Base-by-base conservation (phyloP, 805 yeast genomes). In the Metschnikowia matae region DNA sequence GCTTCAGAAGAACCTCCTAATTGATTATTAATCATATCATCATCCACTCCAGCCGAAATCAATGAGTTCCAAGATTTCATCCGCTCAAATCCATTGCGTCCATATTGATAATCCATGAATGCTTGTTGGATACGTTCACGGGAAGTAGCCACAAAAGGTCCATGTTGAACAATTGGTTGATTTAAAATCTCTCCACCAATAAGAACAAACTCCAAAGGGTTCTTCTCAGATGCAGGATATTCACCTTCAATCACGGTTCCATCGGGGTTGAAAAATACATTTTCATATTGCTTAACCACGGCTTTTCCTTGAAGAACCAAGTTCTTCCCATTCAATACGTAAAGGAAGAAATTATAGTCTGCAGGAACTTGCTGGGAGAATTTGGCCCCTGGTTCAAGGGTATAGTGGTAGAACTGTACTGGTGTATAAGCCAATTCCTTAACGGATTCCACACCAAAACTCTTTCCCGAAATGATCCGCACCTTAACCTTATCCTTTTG, bases 91-190 rank as follows among this genome's bases (percentile, higher is more conserved):
- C 92, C 92, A 63, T 85, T 84, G 26, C 70, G 66, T 50, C 81
- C 85, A 45, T 69, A 64, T 66, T 85, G 92, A 64, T 85, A 91
- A 63, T 87, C 90, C 66, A 70, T 60, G 60, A 87, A 83, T 0
- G 89, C 94, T 58, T 85, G 68, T 56, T 81, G 76, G 52, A 90
- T 84, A 54, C 80, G 81, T 47, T 82, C 85, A 48, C 76, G 75
- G 20, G 85, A 70, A 6, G 87, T 80, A 54, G 87, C 92, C 17
- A 90, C 97, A 63, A 90, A 91, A 13, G 97, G 97, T 15, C 97
- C 97, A 63, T 89, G 85, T 63, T 90, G 96, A 32, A 88, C 86
- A 49, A 86, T 75, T 15, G 82, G 80, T 70, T 89, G 96, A 58
- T 87, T 79, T 50, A 88, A 70, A 18, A 79, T 78, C 63, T 86